These are phyloP conservation scores for Populus hybrid DNA, from an alignment of 441 rosid species.

Conservation along the genomic window DNA sequence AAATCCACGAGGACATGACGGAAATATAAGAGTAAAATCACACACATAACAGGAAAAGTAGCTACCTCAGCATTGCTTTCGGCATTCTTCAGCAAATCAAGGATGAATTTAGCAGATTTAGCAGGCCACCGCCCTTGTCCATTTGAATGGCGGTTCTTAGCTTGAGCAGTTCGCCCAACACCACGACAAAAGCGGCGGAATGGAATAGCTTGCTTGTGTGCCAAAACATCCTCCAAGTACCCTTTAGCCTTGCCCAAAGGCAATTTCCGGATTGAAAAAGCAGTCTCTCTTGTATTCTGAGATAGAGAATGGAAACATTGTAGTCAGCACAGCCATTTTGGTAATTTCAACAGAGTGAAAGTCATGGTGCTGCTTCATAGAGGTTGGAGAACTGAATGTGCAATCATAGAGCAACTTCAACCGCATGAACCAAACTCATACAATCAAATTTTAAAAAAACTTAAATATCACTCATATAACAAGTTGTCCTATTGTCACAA, in stretches of 20 bases:
- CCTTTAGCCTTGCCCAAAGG: no score
- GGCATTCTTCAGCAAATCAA: no score
- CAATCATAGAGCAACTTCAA: background rate
- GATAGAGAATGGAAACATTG: background rate
- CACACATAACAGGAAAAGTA: background rate
- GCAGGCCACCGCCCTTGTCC: no score
- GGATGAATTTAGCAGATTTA: no score
- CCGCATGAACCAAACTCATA: background rate
- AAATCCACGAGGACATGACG: background rate
- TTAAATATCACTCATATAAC: background rate
- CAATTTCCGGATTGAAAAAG: slow-evolving; percentile 52
- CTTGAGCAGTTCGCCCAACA: no score
- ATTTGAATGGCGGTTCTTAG: no score
- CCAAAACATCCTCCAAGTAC: no score
- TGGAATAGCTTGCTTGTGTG: no score
- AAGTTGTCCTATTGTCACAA: background rate
- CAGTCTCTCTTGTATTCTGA: slow-evolving; percentile 92
- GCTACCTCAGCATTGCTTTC: no score
- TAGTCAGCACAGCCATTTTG: background rate
- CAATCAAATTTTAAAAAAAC: background rate
- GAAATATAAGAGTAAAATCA: background rate
- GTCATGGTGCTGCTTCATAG: background rate
- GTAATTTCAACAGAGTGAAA: background rate
- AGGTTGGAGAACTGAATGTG: background rate
- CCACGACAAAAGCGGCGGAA: no score